Evolutionary conservation across 202 grass and related monocot species (phyloP).

Genomic region (Cymbopogon flexuosus): DNA sequence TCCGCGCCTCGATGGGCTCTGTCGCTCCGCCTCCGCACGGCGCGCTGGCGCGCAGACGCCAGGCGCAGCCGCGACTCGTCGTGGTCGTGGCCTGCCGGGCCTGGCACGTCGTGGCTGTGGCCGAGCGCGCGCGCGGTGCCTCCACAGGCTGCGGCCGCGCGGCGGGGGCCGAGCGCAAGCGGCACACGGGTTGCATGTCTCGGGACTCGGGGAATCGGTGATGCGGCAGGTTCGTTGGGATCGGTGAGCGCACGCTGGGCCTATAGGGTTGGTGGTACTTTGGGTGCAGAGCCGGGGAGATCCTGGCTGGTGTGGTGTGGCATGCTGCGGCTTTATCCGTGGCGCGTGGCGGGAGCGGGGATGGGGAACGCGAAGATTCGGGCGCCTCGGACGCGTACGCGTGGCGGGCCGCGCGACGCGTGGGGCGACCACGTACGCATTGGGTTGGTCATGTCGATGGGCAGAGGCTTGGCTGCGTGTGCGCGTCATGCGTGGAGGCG

Average conservation of each 20-base stretch:
- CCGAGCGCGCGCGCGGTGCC: background rate
- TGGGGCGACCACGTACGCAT: background rate
- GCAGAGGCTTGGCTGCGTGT: background rate
- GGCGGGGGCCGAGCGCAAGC: background rate
- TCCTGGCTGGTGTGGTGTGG: background rate
- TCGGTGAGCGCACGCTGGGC: too few relatives aligned
- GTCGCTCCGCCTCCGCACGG: background rate
- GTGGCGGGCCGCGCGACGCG: conserved; percentile 16
- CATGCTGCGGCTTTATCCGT: conserved; percentile 11
- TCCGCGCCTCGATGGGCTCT: conserved; percentile 2
- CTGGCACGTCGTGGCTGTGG: too few relatives aligned
- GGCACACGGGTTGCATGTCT: conserved; percentile 21
- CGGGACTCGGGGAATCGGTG: background rate
- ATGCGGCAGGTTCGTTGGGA: too few relatives aligned
- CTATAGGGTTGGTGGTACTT: too few relatives aligned
- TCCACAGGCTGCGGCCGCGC: background rate
- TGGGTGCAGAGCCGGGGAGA: background rate
- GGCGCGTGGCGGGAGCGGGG: background rate
- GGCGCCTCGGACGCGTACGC: conserved; percentile 17
- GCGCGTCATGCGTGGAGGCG: too few relatives aligned
- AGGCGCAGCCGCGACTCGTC: too few relatives aligned
- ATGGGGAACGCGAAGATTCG: conserved; percentile 1
- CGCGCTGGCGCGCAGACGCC: background rate
- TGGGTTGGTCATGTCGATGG: background rate
- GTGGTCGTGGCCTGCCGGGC: too few relatives aligned